Base-by-base conservation (phyloP, 2,329 filamentous ascomycete genomes). In the Xylaria sp. region DNA sequence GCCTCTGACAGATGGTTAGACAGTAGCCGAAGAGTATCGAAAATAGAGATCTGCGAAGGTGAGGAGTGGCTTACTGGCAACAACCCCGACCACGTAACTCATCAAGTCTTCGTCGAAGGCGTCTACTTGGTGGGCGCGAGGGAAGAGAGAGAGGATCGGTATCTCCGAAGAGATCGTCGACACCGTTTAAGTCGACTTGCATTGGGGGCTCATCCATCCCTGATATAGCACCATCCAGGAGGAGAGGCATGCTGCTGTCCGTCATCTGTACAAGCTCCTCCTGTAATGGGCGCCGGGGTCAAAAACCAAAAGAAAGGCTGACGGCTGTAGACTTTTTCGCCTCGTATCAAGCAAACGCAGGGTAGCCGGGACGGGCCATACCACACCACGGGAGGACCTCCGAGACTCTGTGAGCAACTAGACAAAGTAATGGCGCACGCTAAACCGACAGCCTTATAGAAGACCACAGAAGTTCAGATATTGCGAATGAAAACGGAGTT, bases 81-180 rank as follows among this genome's bases (percentile, higher is more conserved):
- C 92, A 96, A 18, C 93, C 93, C 66, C 87, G 87, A 66, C 86
- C 83, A 72, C 91, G 89, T 73, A 96, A 83, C 75, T 97, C 92
- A 77, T 96, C 92, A 43, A 97, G 80, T 64, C 92, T 87, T 75
- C 90, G 87, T 39, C 89, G 86, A 23, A 97, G 85, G 64, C 91
- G 88, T 78, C 91, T 93, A 63, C 87, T 84, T 13, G 86, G 83
- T 34, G 86, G 83, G 4, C 84, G 79, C 7, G 83, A 73, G 28
- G 86, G 80, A 25, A 89, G 80, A 13, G 86, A 81, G 18, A 91
- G 80, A 53, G 83, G 84, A 69, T 88, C 86, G 70, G 89, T 86
- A 77, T 93, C 91, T 43, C 90, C 91, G 77, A 94, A 94, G 39
- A 94, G 84, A 76, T 94, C 92, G 75, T 92, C 89, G 48, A 91